Percentiles rank a stretch among this genome's conserved stretches.
phyloP scores from a whole-genome alignment of 148 eudicot species.

The Chenopodium quinoa region DNA sequence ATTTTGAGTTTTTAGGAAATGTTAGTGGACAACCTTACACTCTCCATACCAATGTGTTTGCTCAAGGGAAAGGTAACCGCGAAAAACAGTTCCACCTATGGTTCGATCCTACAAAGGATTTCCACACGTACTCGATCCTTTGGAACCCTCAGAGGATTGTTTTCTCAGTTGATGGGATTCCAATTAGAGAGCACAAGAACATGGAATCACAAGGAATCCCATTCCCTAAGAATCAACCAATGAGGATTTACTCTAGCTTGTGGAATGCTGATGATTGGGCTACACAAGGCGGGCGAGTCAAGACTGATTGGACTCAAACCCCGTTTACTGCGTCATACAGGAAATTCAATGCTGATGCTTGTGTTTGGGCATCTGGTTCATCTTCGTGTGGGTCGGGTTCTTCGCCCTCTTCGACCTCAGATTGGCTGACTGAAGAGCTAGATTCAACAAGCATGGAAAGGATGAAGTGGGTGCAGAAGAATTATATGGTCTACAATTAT shows the following conservation, averaged over 20 bases:
- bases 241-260: slow-evolving; percentile 31
- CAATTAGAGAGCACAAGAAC: slow-evolving; percentile 32
- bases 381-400: too few relatives aligned
- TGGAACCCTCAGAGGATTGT: slow-evolving; percentile 33
- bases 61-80: slow-evolving; percentile 25
- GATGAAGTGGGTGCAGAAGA: too few relatives aligned
- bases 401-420: too few relatives aligned
- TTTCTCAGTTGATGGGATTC: slow-evolving; percentile 27
- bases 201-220: slow-evolving; percentile 24
- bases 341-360: neutral
- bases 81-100: slow-evolving; percentile 33
- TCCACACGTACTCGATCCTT: slow-evolving; percentile 32
- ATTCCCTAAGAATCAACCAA: slow-evolving; percentile 28
- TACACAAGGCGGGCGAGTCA: slow-evolving; percentile 38
- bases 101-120: slow-evolving; percentile 31
- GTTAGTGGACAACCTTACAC: slow-evolving; percentile 31
- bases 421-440: too few relatives aligned
- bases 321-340: slow-evolving; percentile 19
- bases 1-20: slow-evolving; percentile 34
- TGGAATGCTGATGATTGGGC: slow-evolving; percentile 35
- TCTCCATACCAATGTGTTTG: slow-evolving; percentile 31
- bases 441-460: too few relatives aligned
- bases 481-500: too few relatives aligned
- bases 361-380: too few relatives aligned
- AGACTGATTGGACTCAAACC: slow-evolving; percentile 36